These are phyloP conservation scores for Candida coleopterorum DNA, from an alignment of 805 yeast species.

Conservation along the genomic window DNA sequence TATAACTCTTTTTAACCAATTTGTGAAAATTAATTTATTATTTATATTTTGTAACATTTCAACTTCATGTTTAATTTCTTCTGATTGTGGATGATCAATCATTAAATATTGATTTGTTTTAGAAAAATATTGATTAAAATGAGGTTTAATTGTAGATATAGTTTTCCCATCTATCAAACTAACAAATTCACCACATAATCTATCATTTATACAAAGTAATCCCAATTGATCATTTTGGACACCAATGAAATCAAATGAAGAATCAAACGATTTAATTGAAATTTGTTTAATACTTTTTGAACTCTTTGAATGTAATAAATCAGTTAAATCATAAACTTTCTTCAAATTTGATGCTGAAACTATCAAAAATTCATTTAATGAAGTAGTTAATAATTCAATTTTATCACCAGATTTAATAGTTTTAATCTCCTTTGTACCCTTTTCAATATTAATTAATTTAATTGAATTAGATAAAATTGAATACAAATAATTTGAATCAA, in stretches of 20 bases:
- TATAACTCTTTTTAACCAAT: constrained; percentile 25
- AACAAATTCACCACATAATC: constrained; percentile 7
- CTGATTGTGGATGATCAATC: constrained; percentile 28
- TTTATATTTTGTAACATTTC: constrained; percentile 25
- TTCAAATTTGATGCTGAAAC: constrained; percentile 7
- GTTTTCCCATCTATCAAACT: constrained; percentile 9
- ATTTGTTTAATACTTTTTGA: constrained; percentile 14
- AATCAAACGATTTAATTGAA: constrained; percentile 6
- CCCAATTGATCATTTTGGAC: constrained; percentile 5
- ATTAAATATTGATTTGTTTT: constrained; percentile 15
- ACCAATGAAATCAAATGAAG: constrained; percentile 9
- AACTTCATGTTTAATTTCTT: constrained; percentile 22
- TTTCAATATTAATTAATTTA: constrained; percentile 5
- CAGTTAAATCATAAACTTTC: constrained; percentile 18
- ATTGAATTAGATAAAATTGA: constrained; percentile 3
- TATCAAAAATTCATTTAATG: constrained; percentile 9
- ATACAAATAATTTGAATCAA: constrained; percentile 6
- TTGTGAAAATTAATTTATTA: constrained; percentile 15
- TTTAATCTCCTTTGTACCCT: not conserved
- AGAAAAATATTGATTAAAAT: constrained; percentile 5
- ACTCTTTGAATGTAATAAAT: constrained; percentile 15
- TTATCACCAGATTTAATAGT: not conserved
- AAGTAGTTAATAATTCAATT: constrained; percentile 5
- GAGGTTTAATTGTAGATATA: constrained; percentile 1
- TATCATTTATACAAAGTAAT: constrained; percentile 3